phyloP scores from a whole-genome alignment of 2,329 filamentous ascomycete genomes.

The Paecilomyces niveus region DNA sequence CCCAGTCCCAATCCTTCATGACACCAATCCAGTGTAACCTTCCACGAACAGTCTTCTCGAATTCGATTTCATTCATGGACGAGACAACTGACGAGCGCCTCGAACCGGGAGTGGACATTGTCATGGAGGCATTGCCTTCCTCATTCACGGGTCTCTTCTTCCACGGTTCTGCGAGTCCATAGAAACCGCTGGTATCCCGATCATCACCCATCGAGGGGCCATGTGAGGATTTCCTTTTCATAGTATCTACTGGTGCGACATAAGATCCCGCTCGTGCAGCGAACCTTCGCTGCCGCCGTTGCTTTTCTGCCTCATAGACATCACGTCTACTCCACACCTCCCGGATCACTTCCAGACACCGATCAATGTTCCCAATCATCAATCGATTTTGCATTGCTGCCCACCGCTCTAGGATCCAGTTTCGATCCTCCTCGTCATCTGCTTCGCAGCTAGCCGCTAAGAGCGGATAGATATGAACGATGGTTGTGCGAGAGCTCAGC shows the following conservation, averaged over 20 bases:
- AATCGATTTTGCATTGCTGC: constrained; percentile 52
- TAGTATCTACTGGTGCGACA: constrained; percentile 12
- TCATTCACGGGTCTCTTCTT: constrained; percentile 12
- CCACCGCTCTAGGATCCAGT: constrained; percentile 61
- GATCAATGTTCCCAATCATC: constrained; percentile 61
- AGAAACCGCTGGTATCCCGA: constrained; percentile 12
- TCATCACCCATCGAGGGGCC: constrained; percentile 15
- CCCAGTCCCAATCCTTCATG: constrained; percentile 67
- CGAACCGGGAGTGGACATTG: constrained; percentile 8
- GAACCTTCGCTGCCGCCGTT: constrained; percentile 21
- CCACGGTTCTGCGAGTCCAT: constrained; percentile 19
- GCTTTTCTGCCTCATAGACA: constrained; percentile 38
- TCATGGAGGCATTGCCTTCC: background rate
- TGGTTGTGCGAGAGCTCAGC: constrained; percentile 53
- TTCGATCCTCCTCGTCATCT: constrained; percentile 50
- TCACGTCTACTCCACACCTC: constrained; percentile 63
- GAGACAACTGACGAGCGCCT: constrained; percentile 24
- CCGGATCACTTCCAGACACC: constrained; percentile 56
- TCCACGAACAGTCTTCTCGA: constrained; percentile 58
- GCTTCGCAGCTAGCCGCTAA: constrained; percentile 62
- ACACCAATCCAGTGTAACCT: constrained; percentile 63
- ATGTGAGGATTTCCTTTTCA: constrained; percentile 9
- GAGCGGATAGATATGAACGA: constrained; percentile 64
- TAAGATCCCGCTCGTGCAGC: constrained; percentile 12
- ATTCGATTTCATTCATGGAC: constrained; percentile 42